These are phyloP conservation scores for Rhododendron henanense DNA, from an alignment of 148 eudicot species.

Conservation along the genomic window DNA sequence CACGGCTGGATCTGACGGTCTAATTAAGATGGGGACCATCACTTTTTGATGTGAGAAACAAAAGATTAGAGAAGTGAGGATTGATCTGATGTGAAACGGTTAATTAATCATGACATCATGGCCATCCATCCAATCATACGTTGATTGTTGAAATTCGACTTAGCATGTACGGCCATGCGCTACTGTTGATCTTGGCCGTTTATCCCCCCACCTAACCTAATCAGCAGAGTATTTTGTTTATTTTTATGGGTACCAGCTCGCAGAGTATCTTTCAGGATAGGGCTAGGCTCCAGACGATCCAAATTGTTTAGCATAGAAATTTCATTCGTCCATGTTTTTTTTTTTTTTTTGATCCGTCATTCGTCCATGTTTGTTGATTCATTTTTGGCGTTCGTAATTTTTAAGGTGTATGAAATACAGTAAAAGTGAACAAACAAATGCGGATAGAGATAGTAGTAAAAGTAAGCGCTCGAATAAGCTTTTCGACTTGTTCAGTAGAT, in stretches of 20 bases:
- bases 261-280: background rate
- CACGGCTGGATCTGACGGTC: conserved; percentile 41
- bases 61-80: background rate
- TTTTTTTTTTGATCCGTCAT: too few species aligned
- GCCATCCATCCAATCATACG: conserved; percentile 19
- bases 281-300: background rate
- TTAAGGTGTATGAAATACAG: too few species aligned
- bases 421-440: too few species aligned
- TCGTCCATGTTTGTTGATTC: too few species aligned
- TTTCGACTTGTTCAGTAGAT: too few species aligned
- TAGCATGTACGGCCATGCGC: background rate
- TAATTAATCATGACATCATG: conserved; percentile 3
- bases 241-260: background rate
- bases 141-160: background rate
- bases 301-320: too few species aligned
- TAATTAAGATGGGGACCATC: conserved; percentile 24
- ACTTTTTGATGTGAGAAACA: background rate
- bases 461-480: too few species aligned
- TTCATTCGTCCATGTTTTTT: too few species aligned
- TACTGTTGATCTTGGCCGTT: background rate
- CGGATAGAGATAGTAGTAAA: too few species aligned
- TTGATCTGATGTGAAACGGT: conserved; percentile 12
- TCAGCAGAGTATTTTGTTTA: background rate
- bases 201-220: background rate
- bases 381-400: too few species aligned